These are phyloP conservation scores for Penicillium hordei DNA, from an alignment of 2,329 filamentous ascomycete species.

Conservation along the genomic window DNA sequence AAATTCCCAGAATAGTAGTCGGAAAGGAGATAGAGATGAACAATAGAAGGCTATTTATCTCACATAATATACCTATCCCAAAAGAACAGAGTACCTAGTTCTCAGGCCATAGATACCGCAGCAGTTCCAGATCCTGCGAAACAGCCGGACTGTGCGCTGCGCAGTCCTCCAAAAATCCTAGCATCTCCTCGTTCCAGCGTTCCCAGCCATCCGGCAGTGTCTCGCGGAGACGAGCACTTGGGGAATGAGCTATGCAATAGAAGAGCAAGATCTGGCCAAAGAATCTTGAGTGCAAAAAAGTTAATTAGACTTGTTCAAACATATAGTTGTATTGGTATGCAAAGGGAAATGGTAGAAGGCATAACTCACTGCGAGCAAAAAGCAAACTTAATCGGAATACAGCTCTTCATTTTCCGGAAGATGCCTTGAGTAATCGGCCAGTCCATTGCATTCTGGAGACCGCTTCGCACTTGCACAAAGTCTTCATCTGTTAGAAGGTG, in stretches of 20 bases:
- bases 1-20: neutral
- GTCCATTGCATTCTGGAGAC: conserved; percentile 43
- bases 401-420: conserved; percentile 45
- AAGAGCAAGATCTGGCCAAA: conserved; percentile 47
- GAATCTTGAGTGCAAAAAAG: conserved; percentile 28
- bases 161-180: conserved; percentile 42
- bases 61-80: neutral
- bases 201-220: conserved; percentile 43
- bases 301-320: neutral
- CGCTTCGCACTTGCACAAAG: conserved; percentile 40
- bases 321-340: neutral
- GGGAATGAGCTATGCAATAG: conserved; percentile 43
- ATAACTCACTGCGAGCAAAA: conserved; percentile 41
- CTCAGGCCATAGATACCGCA: conserved; percentile 31
- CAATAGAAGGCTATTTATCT: neutral
- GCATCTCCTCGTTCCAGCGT: conserved; percentile 44
- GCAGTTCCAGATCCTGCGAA: conserved; percentile 41
- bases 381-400: conserved; percentile 44
- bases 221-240: conserved; percentile 35
- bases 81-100: conserved; percentile 4
- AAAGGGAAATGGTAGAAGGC: no score
- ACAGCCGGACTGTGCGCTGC: conserved; percentile 41
- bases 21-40: neutral
- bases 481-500: conserved; percentile 40
- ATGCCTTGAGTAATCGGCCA: conserved; percentile 43